phyloP scores from a whole-genome alignment of 208 protist genomes.

The Acanthamoeba triangularis region DNA sequence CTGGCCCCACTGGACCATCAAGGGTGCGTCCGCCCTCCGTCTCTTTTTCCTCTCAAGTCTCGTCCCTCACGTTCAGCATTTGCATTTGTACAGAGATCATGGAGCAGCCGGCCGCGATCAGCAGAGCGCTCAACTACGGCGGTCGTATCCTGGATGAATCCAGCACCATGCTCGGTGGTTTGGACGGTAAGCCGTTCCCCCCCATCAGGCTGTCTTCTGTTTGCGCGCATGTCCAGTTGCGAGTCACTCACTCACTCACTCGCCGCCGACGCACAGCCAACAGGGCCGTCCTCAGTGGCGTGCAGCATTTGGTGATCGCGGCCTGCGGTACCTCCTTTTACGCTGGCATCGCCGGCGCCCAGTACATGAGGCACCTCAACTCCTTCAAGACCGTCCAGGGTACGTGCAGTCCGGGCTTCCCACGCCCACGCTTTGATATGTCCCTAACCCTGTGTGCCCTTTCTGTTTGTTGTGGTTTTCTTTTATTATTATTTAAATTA shows the following conservation, averaged over 20 bases:
- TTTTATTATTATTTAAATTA: too few species aligned
- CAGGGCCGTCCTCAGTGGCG: slow-evolving; percentile 55
- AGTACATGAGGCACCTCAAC: slow-evolving; percentile 76
- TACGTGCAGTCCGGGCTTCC: too few species aligned
- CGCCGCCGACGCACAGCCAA: slow-evolving; percentile 34
- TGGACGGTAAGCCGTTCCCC: slow-evolving; percentile 43
- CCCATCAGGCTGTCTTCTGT: not conserved
- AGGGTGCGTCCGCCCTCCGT: slow-evolving; percentile 59
- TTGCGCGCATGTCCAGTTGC: not conserved
- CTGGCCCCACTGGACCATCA: slow-evolving; percentile 91
- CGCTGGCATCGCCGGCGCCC: slow-evolving; percentile 80
- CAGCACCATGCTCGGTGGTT: slow-evolving; percentile 69
- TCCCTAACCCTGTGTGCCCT: not conserved
- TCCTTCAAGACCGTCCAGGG: slow-evolving; percentile 85
- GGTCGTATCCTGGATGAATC: slow-evolving; percentile 83
- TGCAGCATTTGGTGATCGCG: slow-evolving; percentile 82
- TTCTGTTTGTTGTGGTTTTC: not conserved
- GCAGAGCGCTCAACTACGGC: slow-evolving; percentile 81
- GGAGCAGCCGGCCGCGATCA: slow-evolving; percentile 86
- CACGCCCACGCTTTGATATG: not conserved
- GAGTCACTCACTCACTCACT: not conserved
- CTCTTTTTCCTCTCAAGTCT: not conserved
- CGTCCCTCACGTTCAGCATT: not conserved
- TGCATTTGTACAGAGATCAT: slow-evolving; percentile 84
- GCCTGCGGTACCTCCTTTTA: slow-evolving; percentile 87